Evolutionary conservation across 805 yeast species (phyloP), one percentile per base, ranked within the genome.

Genomic region (Ogataea populi-albae): DNA sequence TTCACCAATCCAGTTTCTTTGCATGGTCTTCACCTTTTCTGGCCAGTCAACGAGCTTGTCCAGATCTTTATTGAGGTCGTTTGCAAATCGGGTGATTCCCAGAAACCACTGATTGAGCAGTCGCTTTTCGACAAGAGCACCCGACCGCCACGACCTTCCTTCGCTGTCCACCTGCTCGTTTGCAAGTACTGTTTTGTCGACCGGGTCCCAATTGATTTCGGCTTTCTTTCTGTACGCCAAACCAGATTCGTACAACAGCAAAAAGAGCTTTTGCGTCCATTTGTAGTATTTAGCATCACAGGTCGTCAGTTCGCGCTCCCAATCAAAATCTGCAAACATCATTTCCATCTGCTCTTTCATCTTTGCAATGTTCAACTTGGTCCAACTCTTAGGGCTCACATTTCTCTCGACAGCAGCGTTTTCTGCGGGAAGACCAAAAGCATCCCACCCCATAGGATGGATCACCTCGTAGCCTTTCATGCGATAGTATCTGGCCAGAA

Each of bases 381-480:
- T 93, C 98, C 98, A 93, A 1, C 60, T 71, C 0, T 77, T 74
- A 0, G 98, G 97, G 43, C 77, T 77, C 9, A 86, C 69, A 1
- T 78, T 77, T 43, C 95, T 65, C 57, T 89, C 96, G 20, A 87
- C 80, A 0, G 98, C 98, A 0, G 98, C 98, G 59, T 93, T 93
- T 57, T 93, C 98, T 1, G 98, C 98, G 0, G 98, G 98, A 18
- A 93, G 67, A 1, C 98, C 98, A 69, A 93, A 93, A 0, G 98
- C 95, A 66, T 93, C 98, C 97, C 97, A 93, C 0, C 98, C 98
- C 95, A 93, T 89, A 0, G 98, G 97, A 55, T 93, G 96, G 2
- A 91, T 68, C 10, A 91, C 96, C 24, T 79, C 64, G 47, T 70
- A 73, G 1, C 96, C 96, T 33, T 73, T 75, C 62, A 86, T 71